These are phyloP conservation scores for Triadica sebifera DNA, from an alignment of 345 rosid genomes.

Conservation along the genomic window DNA sequence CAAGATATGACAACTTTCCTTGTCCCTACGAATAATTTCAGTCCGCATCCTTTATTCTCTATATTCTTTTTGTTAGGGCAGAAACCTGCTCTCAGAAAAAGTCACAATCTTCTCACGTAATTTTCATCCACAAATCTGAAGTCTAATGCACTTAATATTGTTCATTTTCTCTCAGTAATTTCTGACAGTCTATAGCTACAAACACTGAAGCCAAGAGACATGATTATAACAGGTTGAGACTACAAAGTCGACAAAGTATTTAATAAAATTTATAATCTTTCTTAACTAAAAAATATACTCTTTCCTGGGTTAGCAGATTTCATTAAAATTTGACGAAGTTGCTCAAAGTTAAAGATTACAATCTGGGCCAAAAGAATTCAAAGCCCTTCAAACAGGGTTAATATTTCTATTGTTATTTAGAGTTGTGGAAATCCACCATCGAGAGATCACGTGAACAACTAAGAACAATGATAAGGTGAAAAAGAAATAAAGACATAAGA, in stretches of 20 bases:
- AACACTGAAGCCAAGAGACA: background rate
- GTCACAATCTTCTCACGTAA: background rate
- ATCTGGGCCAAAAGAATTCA: background rate
- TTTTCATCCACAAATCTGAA: background rate
- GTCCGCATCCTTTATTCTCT: background rate
- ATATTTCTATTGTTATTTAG: background rate
- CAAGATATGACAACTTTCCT: background rate
- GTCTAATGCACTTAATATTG: background rate
- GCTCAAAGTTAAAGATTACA: background rate
- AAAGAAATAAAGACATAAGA: background rate
- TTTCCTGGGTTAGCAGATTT: background rate
- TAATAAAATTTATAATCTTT: background rate
- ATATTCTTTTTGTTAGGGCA: background rate
- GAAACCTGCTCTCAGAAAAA: background rate
- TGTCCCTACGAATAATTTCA: background rate
- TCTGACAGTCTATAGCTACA: background rate
- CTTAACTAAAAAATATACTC: background rate
- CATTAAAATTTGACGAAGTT: background rate
- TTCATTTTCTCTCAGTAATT: background rate
- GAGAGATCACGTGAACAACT: background rate
- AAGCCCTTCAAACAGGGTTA: background rate
- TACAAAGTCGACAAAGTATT: background rate
- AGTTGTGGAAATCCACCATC: background rate
- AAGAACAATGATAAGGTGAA: slow-evolving; percentile 3
- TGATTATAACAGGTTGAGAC: background rate